Evolutionary conservation across 495 filamentous ascomycete species (phyloP).

Genomic region (Podospora anserina): DNA sequence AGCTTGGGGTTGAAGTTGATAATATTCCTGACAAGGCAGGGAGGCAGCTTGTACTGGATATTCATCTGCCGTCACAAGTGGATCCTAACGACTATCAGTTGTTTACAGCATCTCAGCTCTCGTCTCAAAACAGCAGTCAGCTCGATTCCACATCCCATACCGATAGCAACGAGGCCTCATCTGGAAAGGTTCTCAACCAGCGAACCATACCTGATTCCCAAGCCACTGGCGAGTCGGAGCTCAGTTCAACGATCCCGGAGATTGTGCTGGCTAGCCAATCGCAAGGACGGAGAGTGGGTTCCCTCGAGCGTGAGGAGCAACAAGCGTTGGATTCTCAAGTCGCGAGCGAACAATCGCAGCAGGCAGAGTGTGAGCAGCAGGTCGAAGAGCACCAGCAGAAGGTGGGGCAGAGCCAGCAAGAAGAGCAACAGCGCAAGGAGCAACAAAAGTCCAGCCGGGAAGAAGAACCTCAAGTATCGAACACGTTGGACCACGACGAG

Average conservation of each 20-base stretch:
- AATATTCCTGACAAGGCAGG: not conserved
- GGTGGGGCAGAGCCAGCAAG: not conserved
- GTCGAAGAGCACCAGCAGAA: not conserved
- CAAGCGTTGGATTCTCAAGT: not conserved
- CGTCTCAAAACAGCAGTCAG: conserved; percentile 3
- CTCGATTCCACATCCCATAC: conserved; percentile 7
- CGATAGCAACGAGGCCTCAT: not conserved
- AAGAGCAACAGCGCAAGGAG: not conserved
- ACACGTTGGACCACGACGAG: not conserved
- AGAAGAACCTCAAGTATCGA: not conserved
- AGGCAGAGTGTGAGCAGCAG: not conserved
- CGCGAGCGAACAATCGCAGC: not conserved
- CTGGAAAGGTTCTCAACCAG: not conserved
- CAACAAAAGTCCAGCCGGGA: not conserved
- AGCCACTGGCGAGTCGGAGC: not conserved
- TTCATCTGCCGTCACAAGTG: conserved; percentile 1
- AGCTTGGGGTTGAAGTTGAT: not conserved
- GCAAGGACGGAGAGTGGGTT: not conserved
- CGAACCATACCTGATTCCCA: conserved; percentile 35
- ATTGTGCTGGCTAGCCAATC: not conserved
- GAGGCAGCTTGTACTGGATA: not conserved
- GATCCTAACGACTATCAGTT: conserved; percentile 21
- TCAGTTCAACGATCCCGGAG: not conserved
- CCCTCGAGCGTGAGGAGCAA: not conserved
- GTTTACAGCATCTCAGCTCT: conserved; percentile 16